Conservation (phyloP, 257 asterid species). For the Verbena officinalis region DNA sequence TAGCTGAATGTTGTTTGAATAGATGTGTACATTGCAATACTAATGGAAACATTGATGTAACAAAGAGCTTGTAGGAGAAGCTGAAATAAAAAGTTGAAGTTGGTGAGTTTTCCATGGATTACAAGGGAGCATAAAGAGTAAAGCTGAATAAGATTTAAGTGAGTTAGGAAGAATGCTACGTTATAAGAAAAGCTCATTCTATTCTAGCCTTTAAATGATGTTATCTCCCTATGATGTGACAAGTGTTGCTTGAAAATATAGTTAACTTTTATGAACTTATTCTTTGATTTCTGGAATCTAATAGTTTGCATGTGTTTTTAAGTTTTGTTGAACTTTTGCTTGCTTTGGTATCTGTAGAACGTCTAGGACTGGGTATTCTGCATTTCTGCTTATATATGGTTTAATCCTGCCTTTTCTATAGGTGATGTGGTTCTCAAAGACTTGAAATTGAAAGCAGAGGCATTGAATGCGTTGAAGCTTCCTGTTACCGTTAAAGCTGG, state of each 20-base stretch:
- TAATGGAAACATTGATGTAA: not conserved
- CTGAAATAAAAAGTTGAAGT: not conserved
- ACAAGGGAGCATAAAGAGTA: slow-evolving; percentile 16
- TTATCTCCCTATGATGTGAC: not conserved
- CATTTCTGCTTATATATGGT: slow-evolving; percentile 23
- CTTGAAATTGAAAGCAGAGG: slow-evolving; percentile 92
- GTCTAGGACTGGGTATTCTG: slow-evolving; percentile 21
- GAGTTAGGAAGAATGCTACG: not conserved
- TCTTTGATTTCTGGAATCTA: slow-evolving; percentile 1
- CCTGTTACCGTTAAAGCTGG: slow-evolving; percentile 97
- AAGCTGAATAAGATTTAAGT: not conserved
- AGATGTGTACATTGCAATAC: not conserved
- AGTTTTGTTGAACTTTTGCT: not conserved
- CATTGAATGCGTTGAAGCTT: slow-evolving; percentile 88
- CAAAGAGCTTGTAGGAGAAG: slow-evolving; percentile 13
- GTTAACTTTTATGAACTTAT: not conserved
- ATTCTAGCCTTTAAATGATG: not conserved
- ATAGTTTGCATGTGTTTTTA: not conserved
- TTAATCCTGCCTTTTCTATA: slow-evolving; percentile 35
- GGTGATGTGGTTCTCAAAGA: slow-evolving; percentile 99
- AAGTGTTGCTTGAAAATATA: not conserved
- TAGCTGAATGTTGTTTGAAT: not conserved
- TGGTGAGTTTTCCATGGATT: slow-evolving; percentile 1
- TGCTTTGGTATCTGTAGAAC: slow-evolving; percentile 16
- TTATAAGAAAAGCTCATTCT: not conserved